Base-by-base conservation (phyloP, 2,329 filamentous ascomycete species). In the Aspergillus fructus region DNA sequence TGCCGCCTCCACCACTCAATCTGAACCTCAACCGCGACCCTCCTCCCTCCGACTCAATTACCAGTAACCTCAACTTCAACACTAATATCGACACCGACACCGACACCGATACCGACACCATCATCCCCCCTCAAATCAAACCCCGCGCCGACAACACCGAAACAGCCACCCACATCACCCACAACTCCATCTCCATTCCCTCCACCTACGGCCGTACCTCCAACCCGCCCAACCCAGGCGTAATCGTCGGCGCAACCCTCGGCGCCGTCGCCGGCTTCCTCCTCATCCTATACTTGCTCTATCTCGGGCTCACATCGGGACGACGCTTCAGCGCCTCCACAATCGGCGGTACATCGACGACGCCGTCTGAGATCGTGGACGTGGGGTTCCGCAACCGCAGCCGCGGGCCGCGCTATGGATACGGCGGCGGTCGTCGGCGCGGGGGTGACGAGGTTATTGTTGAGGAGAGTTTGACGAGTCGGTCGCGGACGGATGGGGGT, bases 141-240 rank as follows among this genome's bases (percentile, higher is more conserved):
- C n/a, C 50, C 33, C 19, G 34, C 30, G 11, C 6, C 34, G 21
- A 12, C 23, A 9, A 17, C 49, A 9, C 19, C 12, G 12, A 55
- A 42, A 27, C 21, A 42, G 30, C 33, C 21, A 42, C 33, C 40
- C 55, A 40, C 21, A 59, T 47, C 33, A 53, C 50, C 30, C 40
- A 41, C 48, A 40, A 23, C 47, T n/a, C 55, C 9, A 63, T 76
- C 63, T 76, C 84, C 59, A 86, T 89, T 64, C 85, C 86, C 1
- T 80, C 83, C 24, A 84, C 84, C 63, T 89, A 89, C 72, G 77
- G 80, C 46, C 76, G 78, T 5, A 48, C 17, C 15, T 13, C 52
- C 74, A 84, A 34, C 24, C 80, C 83, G 5, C 84, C 84, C 7
- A 30, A 34, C 42, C 13, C 51, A 6, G 51, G 51, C 21, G 42